phyloP scores from a whole-genome alignment of 2,329 filamentous ascomycete species.

The Fusarium pininemorale region DNA sequence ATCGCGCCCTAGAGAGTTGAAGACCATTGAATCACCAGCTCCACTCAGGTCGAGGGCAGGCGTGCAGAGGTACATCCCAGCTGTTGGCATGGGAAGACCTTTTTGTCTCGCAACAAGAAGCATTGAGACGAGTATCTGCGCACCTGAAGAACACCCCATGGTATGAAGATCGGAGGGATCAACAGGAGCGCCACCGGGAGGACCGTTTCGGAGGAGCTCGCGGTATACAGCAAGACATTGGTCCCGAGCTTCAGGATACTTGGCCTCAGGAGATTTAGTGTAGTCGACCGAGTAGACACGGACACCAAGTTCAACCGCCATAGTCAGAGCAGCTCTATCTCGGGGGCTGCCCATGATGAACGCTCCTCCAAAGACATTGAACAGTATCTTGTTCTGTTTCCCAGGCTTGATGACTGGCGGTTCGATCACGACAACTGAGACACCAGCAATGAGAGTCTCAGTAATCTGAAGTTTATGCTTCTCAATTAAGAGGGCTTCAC shows the following conservation, averaged over 20 bases:
- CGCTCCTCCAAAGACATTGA: neutral
- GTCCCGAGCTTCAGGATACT: neutral
- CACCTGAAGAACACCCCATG: neutral
- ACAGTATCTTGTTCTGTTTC: neutral
- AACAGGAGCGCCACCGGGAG: fast-evolving
- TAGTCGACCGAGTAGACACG: neutral
- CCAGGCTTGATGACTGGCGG: neutral
- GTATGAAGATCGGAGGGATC: fast-evolving
- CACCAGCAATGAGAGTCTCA: neutral
- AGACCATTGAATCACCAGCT: neutral
- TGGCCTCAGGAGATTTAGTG: neutral
- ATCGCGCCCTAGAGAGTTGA: neutral
- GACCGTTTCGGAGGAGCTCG: neutral
- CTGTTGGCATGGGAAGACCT: neutral
- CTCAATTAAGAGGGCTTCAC: fast-evolving
- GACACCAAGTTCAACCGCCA: neutral
- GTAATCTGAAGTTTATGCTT: neutral
- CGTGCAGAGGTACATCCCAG: neutral
- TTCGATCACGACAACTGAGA: neutral
- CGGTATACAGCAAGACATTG: neutral
- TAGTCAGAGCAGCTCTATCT: neutral
- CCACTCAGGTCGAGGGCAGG: neutral
- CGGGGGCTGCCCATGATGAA: neutral
- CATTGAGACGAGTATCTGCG: neutral
- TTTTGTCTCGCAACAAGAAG: neutral